Evolutionary conservation across 225 moss, liverwort and hornwort genomes (phyloP).

Genomic region (Pleurozium schreberi): DNA sequence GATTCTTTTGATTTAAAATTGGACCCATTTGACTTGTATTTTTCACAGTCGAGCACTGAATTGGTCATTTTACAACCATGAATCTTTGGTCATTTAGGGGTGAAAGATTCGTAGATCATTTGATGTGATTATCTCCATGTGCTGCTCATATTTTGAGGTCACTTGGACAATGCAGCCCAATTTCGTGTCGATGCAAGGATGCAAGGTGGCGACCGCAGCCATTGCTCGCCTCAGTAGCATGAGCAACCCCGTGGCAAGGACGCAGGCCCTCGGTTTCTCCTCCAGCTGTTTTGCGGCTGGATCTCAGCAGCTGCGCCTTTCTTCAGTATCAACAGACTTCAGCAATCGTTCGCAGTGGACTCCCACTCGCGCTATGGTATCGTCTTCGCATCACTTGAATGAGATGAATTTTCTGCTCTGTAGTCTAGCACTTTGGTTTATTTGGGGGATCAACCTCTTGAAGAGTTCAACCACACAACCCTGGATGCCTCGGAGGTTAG

Average conservation of each 20-base stretch:
- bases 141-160: not conserved
- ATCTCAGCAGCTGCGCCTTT: constrained; percentile 26
- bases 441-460: not conserved
- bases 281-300: constrained; percentile 32
- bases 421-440: not conserved
- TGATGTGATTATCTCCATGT: not conserved
- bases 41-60: too few relatives aligned
- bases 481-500: not conserved
- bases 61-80: not conserved
- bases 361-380: constrained; percentile 35
- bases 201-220: constrained; percentile 22
- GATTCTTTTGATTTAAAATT: not conserved
- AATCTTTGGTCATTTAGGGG: not conserved
- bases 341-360: constrained; percentile 20
- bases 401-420: not conserved
- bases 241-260: not conserved
- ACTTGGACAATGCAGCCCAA: constrained; percentile 30
- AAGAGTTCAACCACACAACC: not conserved
- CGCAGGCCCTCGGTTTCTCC: constrained; percentile 19
- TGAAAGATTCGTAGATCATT: not conserved
- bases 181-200: constrained; percentile 43
- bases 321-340: not conserved
- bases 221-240: constrained; percentile 11
- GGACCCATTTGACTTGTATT: too few relatives aligned
- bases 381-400: not conserved